A percentile compares a stretch with the other conserved stretches of the same genome.
These are phyloP conservation scores for Oemleria cerasiformis DNA, from an alignment of 306 rosid genomes.

Conservation along the genomic window DNA sequence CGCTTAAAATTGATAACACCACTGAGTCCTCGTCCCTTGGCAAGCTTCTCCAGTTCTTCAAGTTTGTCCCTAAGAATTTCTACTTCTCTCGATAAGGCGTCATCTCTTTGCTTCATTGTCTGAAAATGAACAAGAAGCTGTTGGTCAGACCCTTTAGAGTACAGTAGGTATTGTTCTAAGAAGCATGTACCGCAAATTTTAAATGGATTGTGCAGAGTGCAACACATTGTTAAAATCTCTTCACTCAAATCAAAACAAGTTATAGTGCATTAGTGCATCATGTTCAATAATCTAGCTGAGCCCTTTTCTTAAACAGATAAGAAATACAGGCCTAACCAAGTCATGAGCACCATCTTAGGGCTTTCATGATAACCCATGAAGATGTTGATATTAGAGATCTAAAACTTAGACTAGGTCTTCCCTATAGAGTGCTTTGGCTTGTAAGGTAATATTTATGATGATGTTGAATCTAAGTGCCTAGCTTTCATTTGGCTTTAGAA, in stretches of 20 bases:
- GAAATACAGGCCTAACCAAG: background rate
- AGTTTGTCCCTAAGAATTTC: slow-evolving; percentile 57
- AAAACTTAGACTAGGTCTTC: slow-evolving; percentile 11
- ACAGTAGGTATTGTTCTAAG: slow-evolving; percentile 17
- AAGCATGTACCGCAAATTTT: background rate
- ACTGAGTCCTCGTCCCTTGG: slow-evolving; percentile 68
- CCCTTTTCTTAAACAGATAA: background rate
- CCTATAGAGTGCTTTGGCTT: slow-evolving; percentile 6
- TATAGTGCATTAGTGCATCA: too few species aligned
- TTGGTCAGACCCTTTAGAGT: slow-evolving; percentile 10
- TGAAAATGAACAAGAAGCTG: slow-evolving; percentile 29
- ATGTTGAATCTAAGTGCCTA: background rate
- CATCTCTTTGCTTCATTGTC: slow-evolving; percentile 64
- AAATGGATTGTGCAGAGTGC: background rate
- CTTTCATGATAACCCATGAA: background rate
- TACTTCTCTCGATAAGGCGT: slow-evolving; percentile 51
- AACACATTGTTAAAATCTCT: background rate
- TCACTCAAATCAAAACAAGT: slow-evolving; percentile 6
- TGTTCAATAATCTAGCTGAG: background rate
- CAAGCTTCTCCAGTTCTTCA: slow-evolving; percentile 69
- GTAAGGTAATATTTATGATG: slow-evolving; percentile 1
- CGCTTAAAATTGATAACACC: slow-evolving; percentile 58
- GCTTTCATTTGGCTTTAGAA: slow-evolving; percentile 6
- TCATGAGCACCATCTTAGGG: background rate
- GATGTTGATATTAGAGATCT: slow-evolving; percentile 7